phyloP scores from a whole-genome alignment of 805 yeast genomes.

The Kodamaea neixiangensis region DNA sequence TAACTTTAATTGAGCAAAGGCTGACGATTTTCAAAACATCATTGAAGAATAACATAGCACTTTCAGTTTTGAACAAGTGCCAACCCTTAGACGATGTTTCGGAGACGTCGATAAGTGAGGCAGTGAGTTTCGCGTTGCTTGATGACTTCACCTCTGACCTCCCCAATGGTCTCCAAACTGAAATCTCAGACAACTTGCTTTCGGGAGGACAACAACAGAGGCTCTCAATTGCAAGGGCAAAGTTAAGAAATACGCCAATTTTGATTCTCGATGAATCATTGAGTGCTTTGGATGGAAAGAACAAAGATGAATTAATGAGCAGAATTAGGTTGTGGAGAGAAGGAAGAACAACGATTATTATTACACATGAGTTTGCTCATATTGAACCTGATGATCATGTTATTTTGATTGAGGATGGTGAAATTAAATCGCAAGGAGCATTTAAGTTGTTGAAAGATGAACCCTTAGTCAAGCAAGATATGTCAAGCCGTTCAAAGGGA shows the following conservation, averaged over 20 bases:
- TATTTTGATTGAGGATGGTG: conserved; percentile 60
- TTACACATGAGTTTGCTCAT: conserved; percentile 74
- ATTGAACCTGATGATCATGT: conserved; percentile 61
- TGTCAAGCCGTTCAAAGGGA: not conserved
- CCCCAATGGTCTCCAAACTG: conserved; percentile 57
- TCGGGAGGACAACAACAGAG: conserved; percentile 95
- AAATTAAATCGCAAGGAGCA: conserved; percentile 27
- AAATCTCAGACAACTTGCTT: conserved; percentile 47
- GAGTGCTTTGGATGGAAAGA: conserved; percentile 70
- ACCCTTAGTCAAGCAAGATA: not conserved
- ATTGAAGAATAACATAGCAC: conserved; percentile 59
- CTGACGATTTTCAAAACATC: conserved; percentile 66
- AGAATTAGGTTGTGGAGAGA: conserved; percentile 60
- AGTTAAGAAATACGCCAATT: conserved; percentile 68
- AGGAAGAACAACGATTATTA: conserved; percentile 72
- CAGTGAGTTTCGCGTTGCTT: conserved; percentile 55
- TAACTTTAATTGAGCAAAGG: conserved; percentile 74
- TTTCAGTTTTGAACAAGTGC: conserved; percentile 43
- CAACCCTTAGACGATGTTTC: conserved; percentile 20
- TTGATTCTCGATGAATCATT: conserved; percentile 83
- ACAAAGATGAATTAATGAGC: conserved; percentile 47
- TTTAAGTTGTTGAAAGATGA: conserved; percentile 6
- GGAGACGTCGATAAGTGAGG: conserved; percentile 33
- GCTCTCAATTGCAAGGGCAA: conserved; percentile 82
- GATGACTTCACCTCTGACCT: conserved; percentile 48